A percentile compares a stretch with the other conserved stretches of the same genome.
These are phyloP conservation scores for Volvox africanus DNA, from an alignment of 139 green algal species.

Conservation along the genomic window DNA sequence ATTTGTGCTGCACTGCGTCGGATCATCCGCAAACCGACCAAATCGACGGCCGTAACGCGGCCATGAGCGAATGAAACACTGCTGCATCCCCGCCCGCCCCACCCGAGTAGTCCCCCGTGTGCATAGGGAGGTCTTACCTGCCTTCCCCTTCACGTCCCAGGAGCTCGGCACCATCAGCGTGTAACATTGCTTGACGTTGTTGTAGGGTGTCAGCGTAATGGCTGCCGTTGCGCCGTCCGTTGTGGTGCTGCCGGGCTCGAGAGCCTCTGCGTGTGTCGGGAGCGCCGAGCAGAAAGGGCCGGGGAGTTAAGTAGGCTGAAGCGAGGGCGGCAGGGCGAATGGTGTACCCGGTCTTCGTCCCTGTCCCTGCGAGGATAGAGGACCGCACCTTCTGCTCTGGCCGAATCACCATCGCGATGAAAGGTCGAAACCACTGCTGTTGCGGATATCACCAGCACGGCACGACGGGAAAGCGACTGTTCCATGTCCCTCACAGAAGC, in stretches of 20 bases:
- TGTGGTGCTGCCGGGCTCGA: neutral
- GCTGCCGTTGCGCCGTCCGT: neutral
- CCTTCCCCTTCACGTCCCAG: conserved; percentile 70
- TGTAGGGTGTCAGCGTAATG: conserved; percentile 8
- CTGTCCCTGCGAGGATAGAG: no score
- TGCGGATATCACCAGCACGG: neutral
- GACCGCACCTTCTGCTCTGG: neutral
- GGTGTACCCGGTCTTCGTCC: no score
- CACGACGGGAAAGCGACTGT: neutral
- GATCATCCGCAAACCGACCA: no score
- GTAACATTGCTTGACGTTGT: conserved; percentile 61
- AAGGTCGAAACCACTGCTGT: neutral
- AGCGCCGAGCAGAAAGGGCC: no score
- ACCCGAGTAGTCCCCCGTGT: no score
- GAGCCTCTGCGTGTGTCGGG: neutral
- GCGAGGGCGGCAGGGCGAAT: no score
- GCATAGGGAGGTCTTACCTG: conserved; percentile 6
- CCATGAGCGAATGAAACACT: no score
- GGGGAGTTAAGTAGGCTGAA: no score
- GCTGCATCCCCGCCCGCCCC: no score
- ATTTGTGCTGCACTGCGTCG: no score
- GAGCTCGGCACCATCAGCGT: conserved; percentile 43
- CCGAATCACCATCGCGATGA: neutral
- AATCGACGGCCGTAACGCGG: no score
- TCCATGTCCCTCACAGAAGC: neutral